Evolutionary conservation across 2,329 filamentous ascomycete species (phyloP).

Genomic region (Fusarium floridanum): DNA sequence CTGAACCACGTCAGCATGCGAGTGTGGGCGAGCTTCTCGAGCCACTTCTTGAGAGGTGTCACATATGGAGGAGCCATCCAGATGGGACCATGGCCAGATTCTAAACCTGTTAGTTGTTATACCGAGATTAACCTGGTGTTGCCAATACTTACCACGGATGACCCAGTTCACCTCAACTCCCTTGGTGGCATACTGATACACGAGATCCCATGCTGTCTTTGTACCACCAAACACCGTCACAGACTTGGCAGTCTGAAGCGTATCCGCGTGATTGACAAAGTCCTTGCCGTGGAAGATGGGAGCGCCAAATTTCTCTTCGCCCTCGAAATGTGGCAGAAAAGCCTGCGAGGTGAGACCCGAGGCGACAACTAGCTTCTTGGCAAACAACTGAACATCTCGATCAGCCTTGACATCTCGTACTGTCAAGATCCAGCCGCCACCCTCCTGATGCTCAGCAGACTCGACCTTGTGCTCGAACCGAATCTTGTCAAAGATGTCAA

Average conservation of each 20-base stretch:
- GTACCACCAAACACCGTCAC: constrained; percentile 71
- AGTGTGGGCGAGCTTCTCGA: constrained; percentile 68
- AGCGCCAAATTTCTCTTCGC: constrained; percentile 59
- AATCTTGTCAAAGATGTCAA: constrained; percentile 57
- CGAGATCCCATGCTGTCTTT: constrained; percentile 75
- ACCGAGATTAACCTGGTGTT: neutral
- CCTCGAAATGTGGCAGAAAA: constrained; percentile 60
- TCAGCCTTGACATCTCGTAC: constrained; percentile 23
- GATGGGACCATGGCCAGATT: constrained; percentile 65
- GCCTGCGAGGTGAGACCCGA: constrained; percentile 66
- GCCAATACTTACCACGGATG: constrained; percentile 60
- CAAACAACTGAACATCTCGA: constrained; percentile 49
- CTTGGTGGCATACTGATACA: constrained; percentile 69
- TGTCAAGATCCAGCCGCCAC: constrained; percentile 56
- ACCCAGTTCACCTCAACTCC: constrained; percentile 71
- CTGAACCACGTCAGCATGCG: constrained; percentile 75
- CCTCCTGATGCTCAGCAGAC: constrained; percentile 57
- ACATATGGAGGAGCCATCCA: constrained; percentile 70
- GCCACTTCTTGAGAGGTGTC: constrained; percentile 70
- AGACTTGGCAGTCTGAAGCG: constrained; percentile 56
- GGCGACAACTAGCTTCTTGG: constrained; percentile 65
- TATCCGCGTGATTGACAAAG: constrained; percentile 56
- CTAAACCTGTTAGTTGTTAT: constrained; percentile 36
- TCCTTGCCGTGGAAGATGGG: constrained; percentile 65
- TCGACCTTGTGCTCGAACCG: constrained; percentile 56